Conservation (phyloP, 1,139 yeast species). For the Sugiyamaella japonica region DNA sequence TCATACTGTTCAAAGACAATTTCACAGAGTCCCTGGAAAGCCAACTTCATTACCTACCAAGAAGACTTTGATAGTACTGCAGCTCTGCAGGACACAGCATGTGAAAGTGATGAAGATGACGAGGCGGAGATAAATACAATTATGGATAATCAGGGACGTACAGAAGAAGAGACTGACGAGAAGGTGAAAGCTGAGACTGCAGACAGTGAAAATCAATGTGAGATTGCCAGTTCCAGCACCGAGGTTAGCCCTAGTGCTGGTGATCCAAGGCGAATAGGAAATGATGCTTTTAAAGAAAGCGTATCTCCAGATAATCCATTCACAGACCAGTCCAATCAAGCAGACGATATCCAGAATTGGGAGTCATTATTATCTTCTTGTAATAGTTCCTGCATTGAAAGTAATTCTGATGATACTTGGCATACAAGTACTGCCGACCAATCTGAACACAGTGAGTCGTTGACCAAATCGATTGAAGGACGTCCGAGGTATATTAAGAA, state of each 20-base stretch:
- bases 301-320: background rate
- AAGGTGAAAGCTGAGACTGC: background rate
- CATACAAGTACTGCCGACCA: slow-evolving; percentile 9
- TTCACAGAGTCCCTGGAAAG: slow-evolving; percentile 12
- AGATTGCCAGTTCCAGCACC: background rate
- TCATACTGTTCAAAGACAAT: background rate
- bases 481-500: background rate
- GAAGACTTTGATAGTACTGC: background rate
- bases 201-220: background rate
- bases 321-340: background rate
- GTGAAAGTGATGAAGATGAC: slow-evolving; percentile 1
- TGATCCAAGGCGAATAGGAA: background rate
- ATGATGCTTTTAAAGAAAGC: background rate
- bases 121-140: background rate
- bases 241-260: background rate
- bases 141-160: background rate
- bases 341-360: background rate
- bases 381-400: background rate
- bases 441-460: background rate
- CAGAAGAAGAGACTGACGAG: background rate
- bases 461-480: background rate
- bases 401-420: slow-evolving; percentile 8
- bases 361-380: background rate
- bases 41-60: slow-evolving; percentile 5
- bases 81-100: background rate